Conservation (phyloP, 768 basidiomycete genomes). For the Sutorius australiensis region DNA sequence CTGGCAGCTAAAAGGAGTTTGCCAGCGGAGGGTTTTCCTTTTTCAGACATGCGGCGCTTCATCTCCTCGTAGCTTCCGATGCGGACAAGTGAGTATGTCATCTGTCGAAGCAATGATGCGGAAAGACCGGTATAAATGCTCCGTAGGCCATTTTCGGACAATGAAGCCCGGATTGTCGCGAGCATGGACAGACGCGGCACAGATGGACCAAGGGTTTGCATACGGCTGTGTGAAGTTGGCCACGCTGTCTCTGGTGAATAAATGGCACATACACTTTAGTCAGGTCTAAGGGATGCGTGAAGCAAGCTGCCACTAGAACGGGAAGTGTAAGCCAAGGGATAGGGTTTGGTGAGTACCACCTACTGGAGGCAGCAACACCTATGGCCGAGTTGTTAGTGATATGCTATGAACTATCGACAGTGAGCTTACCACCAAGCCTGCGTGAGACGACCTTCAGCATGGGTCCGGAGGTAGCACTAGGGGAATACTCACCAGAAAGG, state of each 20-base stretch:
- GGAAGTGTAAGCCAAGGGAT: constrained; percentile 1
- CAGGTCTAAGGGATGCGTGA: constrained; percentile 80
- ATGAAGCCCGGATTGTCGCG: constrained; percentile 57
- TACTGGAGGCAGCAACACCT: constrained; percentile 66
- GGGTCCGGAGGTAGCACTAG: background rate
- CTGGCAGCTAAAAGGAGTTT: constrained; percentile 61
- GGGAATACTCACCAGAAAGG: constrained; percentile 31
- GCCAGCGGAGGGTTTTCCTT: constrained; percentile 50
- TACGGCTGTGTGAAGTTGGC: constrained; percentile 47
- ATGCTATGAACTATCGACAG: background rate
- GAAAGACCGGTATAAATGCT: constrained; percentile 80
- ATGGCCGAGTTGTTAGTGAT: constrained; percentile 10
- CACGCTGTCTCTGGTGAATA: background rate
- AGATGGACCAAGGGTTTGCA: constrained; percentile 66
- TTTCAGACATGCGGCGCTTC: constrained; percentile 52
- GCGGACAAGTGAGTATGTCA: constrained; percentile 87
- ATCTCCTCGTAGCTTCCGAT: constrained; percentile 79
- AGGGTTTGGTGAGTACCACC: constrained; percentile 20
- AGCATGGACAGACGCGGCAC: constrained; percentile 61
- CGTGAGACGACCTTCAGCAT: constrained; percentile 2
- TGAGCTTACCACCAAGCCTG: constrained; percentile 59
- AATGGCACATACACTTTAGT: constrained; percentile 68
- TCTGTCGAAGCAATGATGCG: constrained; percentile 81
- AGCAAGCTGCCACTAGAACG: constrained; percentile 67
- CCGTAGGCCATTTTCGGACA: constrained; percentile 63